Percentiles rank a stretch among this genome's conserved stretches.
Evolutionary conservation across 2,329 filamentous ascomycete species (phyloP).

Genomic region (Chrysoporthe puriensis): DNA sequence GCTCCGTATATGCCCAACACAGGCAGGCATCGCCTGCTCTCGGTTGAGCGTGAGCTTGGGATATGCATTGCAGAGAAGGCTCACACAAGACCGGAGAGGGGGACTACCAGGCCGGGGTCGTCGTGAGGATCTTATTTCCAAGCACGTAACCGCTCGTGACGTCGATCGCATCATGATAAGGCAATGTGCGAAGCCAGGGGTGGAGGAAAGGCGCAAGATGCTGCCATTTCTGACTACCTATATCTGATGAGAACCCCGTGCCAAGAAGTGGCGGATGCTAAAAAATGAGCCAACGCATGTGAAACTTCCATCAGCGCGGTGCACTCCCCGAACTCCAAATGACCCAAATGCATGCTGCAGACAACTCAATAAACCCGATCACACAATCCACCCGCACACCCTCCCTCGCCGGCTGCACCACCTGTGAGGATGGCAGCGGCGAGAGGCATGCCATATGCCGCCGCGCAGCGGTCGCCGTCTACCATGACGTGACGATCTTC

Average conservation of each 20-base stretch:
- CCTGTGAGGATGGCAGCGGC: neutral
- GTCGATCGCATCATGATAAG: neutral
- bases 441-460: neutral
- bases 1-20: no score
- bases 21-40: no score
- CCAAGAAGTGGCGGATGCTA: neutral
- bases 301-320: neutral
- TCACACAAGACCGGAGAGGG: no score
- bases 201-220: neutral
- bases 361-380: slow-evolving; percentile 7
- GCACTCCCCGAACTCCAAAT: slow-evolving; percentile 26
- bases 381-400: neutral
- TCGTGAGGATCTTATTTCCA: no score
- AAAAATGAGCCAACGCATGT: neutral
- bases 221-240: no score
- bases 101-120: no score
- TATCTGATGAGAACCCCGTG: neutral
- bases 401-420: slow-evolving; percentile 1
- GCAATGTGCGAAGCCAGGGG: neutral
- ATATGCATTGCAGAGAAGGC: no score
- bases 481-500: slow-evolving; percentile 63
- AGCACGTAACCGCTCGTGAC: no score
- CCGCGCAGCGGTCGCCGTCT: neutral
- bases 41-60: no score
- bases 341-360: slow-evolving; percentile 21